phyloP scores from a whole-genome alignment of 2,329 filamentous ascomycete genomes.

The Beauveria medogensis region DNA sequence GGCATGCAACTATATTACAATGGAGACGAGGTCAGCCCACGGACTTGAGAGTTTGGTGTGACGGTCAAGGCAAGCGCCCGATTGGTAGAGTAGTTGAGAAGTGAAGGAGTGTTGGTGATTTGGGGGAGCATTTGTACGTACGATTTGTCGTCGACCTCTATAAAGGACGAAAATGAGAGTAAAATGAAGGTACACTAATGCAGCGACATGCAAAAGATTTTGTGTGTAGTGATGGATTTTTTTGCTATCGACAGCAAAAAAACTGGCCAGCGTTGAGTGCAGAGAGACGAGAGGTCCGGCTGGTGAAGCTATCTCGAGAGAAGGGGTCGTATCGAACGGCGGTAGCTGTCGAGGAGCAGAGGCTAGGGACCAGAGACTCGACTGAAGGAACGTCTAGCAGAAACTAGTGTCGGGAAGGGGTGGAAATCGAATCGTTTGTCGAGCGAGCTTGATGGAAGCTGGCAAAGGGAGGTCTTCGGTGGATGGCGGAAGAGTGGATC shows the following conservation, averaged over 20 bases:
- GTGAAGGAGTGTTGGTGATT: conserved; percentile 16
- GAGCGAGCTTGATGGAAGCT: conserved; percentile 3
- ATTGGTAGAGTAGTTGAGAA: conserved; percentile 19
- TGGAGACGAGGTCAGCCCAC: conserved; percentile 20
- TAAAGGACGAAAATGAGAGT: conserved; percentile 13
- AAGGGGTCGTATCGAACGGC: not conserved
- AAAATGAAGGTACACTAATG: conserved; percentile 6
- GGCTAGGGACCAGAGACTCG: not conserved
- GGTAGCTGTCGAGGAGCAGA: not conserved
- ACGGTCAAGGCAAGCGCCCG: conserved; percentile 14
- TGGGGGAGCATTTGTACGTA: conserved; percentile 31
- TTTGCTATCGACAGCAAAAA: conserved; percentile 8
- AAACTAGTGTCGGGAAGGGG: conserved; percentile 8
- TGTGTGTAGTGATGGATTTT: not conserved
- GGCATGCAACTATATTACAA: conserved; percentile 28
- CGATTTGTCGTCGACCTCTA: conserved; percentile 25
- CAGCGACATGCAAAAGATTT: conserved; percentile 6
- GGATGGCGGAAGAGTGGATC: conserved; percentile 13
- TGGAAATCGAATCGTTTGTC: conserved; percentile 5
- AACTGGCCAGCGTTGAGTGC: not conserved
- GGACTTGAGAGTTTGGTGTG: conserved; percentile 30
- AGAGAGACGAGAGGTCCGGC: not conserved
- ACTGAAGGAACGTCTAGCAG: conserved; percentile 3
- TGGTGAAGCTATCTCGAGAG: conserved; percentile 2
- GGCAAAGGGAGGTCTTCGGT: conserved; percentile 11